phyloP scores from a whole-genome alignment of 371 early-diverging fungal genomes.

The Circinella minor region DNA sequence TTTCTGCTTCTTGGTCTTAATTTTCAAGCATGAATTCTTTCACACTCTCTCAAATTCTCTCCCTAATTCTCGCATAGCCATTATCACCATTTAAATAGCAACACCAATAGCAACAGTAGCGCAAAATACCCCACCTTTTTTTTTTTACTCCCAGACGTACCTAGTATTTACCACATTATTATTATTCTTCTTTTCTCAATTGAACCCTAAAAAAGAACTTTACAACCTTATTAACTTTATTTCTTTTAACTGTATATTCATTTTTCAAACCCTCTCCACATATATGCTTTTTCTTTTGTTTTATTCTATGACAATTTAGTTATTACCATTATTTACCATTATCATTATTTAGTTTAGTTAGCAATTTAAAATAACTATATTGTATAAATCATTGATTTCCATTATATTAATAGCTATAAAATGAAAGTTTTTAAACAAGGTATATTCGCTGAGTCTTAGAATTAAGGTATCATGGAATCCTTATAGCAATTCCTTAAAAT shows the following conservation, averaged over 20 bases:
- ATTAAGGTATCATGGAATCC: neutral
- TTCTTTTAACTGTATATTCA: no score
- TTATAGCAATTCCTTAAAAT: no score
- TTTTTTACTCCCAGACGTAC: no score
- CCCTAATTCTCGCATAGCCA: neutral
- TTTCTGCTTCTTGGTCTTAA: neutral
- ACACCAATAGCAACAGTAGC: no score
- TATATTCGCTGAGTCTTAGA: neutral
- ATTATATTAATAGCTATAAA: neutral
- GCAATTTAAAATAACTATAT: neutral
- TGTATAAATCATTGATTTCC: neutral
- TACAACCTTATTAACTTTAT: no score
- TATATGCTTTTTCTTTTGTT: neutral
- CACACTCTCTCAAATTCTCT: neutral
- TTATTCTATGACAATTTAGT: neutral
- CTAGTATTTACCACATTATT: no score
- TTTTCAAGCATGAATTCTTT: neutral
- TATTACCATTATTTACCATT: neutral
- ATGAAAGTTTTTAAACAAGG: neutral
- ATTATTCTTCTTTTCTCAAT: no score
- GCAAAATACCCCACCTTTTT: no score
- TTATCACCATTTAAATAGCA: neutral
- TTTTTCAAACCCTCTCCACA: no score
- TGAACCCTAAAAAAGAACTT: no score
- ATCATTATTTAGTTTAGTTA: neutral